These are phyloP conservation scores for Batrachochytrium dendrobatidis DNA, from an alignment of 371 early-diverging fungal species.

Conservation along the genomic window DNA sequence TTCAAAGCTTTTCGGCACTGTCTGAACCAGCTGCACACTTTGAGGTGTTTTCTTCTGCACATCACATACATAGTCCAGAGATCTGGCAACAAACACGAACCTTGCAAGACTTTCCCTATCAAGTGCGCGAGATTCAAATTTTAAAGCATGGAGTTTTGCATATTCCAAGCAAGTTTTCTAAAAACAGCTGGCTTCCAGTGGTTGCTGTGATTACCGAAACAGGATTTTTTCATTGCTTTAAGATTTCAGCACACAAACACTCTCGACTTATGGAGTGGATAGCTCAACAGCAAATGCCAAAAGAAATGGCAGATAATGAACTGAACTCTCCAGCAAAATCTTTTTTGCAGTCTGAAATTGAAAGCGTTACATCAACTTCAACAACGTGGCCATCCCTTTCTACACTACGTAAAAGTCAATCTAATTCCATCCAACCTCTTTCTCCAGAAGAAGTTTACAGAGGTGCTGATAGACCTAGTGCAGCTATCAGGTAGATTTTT, in stretches of 20 bases:
- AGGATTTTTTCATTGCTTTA: constrained; percentile 25
- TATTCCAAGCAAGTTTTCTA: constrained; percentile 8
- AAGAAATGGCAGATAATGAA: too few relatives aligned
- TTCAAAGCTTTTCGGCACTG: neutral
- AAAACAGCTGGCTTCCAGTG: constrained; percentile 14
- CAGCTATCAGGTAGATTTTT: too few relatives aligned
- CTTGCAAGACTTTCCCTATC: constrained; percentile 15
- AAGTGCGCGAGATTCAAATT: constrained; percentile 18
- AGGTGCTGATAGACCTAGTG: too few relatives aligned
- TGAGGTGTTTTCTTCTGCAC: neutral
- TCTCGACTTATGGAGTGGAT: neutral
- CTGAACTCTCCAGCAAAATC: too few relatives aligned
- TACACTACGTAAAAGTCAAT: too few relatives aligned
- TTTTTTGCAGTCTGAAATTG: too few relatives aligned
- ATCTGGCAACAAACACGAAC: constrained; percentile 2
- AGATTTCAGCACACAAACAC: constrained; percentile 3
- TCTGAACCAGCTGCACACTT: neutral
- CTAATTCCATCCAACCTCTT: too few relatives aligned
- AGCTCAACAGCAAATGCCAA: too few relatives aligned
- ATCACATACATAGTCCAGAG: neutral
- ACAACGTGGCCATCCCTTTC: too few relatives aligned
- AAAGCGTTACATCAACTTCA: too few relatives aligned
- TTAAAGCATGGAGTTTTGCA: constrained; percentile 15
- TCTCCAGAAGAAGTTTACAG: too few relatives aligned
- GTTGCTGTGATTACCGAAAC: constrained; percentile 20